phyloP scores from a whole-genome alignment of 768 basidiomycete genomes.

The Roridomyces roridus region DNA sequence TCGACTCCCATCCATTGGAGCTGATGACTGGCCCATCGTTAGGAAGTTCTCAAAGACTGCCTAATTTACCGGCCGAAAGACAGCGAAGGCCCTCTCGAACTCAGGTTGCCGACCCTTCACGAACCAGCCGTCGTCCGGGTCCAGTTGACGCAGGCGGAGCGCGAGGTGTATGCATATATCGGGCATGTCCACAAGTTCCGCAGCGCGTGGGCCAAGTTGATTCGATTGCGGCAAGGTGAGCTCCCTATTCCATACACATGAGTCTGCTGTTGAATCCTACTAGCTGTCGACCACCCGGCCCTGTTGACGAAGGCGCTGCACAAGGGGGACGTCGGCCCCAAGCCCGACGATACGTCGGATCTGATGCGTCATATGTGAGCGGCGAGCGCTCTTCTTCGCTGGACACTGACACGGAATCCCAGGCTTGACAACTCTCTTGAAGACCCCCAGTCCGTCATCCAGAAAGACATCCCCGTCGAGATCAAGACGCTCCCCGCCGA shows the following conservation, averaged over 20 bases:
- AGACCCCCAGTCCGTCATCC: constrained; percentile 1
- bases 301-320: constrained; percentile 12
- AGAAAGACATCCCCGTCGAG: not conserved
- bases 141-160: constrained; percentile 4
- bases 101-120: constrained; percentile 1
- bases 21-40: too few relatives aligned
- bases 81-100: not conserved
- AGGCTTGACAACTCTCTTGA: constrained; percentile 3
- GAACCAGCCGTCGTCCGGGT: not conserved
- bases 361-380: constrained; percentile 13
- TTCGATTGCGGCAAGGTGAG: constrained; percentile 14
- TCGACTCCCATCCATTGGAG: too few relatives aligned
- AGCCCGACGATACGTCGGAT: constrained; percentile 12
- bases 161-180: constrained; percentile 6
- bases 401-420: too few relatives aligned
- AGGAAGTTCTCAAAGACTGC: constrained; percentile 3
- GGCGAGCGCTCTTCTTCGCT: too few relatives aligned
- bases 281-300: constrained; percentile 13
- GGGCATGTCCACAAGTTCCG: not conserved
- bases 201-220: constrained; percentile 9
- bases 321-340: constrained; percentile 9
- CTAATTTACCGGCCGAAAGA: constrained; percentile 10
- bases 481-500: not conserved
- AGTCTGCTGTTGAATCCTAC: too few relatives aligned
- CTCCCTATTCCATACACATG: too few relatives aligned